These are phyloP conservation scores for Blastomyces gilchristii DNA, from an alignment of 2,329 filamentous ascomycete species.

Conservation along the genomic window DNA sequence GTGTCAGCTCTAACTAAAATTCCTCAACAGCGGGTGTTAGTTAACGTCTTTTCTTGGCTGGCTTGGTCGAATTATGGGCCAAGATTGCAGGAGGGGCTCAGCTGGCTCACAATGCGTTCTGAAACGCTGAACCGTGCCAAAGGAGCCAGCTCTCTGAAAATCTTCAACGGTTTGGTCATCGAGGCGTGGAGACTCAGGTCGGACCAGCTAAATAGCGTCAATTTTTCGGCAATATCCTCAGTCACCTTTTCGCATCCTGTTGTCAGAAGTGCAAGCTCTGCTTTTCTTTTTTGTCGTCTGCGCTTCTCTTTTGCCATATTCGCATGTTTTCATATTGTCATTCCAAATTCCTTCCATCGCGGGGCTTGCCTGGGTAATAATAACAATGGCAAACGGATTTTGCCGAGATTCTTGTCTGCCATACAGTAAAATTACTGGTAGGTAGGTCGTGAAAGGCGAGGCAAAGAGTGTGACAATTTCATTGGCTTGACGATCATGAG, in stretches of 20 bases:
- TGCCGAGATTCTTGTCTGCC: background rate
- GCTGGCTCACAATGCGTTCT: background rate
- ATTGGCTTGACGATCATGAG: background rate
- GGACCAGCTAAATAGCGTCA: background rate
- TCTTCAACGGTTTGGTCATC: background rate
- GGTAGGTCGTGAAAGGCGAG: background rate
- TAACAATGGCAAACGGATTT: background rate
- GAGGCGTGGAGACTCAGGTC: background rate
- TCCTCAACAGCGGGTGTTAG: background rate
- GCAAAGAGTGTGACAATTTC: background rate
- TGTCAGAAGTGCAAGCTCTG: background rate
- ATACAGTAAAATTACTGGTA: background rate
- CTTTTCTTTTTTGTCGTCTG: background rate
- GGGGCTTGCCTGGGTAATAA: background rate
- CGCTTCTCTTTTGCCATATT: background rate
- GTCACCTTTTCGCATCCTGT: background rate
- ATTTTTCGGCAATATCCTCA: background rate
- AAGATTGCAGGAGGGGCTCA: background rate
- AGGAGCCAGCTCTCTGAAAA: background rate
- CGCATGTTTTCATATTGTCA: background rate
- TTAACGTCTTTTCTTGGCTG: background rate
- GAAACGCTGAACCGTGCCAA: slow-evolving; percentile 1
- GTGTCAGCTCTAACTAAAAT: background rate
- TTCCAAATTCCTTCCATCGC: background rate
- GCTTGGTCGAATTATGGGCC: background rate